phyloP scores from a whole-genome alignment of 2,329 filamentous ascomycete genomes.

The Parastagonospora nodorum region DNA sequence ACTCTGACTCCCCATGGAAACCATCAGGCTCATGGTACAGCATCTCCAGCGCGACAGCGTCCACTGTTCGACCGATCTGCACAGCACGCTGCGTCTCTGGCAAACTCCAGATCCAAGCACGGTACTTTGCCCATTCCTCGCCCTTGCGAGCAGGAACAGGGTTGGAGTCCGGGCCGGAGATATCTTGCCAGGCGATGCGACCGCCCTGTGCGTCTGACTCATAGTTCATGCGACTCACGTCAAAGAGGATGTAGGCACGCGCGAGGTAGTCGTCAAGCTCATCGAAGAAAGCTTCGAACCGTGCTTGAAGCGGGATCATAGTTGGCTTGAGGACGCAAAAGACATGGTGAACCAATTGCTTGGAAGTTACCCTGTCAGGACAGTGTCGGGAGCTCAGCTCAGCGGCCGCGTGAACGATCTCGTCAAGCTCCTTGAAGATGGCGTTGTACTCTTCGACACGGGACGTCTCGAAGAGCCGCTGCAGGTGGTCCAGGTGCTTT shows the following conservation, averaged over 20 bases:
- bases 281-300: background rate
- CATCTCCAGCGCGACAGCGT: slow-evolving; percentile 1
- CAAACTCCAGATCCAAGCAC: slow-evolving; percentile 8
- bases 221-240: background rate
- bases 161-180: background rate
- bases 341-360: background rate
- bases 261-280: background rate
- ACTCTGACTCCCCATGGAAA: background rate
- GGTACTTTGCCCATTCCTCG: slow-evolving; percentile 5
- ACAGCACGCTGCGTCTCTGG: slow-evolving; percentile 10
- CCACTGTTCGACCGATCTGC: background rate
- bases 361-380: background rate
- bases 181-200: background rate
- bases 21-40: background rate
- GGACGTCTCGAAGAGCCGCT: slow-evolving; percentile 4
- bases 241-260: background rate
- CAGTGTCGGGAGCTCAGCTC: background rate
- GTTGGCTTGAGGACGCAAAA: background rate
- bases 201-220: background rate
- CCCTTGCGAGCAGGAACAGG: background rate
- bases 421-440: background rate
- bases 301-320: background rate
- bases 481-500: background rate
- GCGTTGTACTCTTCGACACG: background rate
- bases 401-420: background rate